These are phyloP conservation scores for Candida xiaguanensis DNA, from an alignment of 805 yeast species.

Conservation along the genomic window DNA sequence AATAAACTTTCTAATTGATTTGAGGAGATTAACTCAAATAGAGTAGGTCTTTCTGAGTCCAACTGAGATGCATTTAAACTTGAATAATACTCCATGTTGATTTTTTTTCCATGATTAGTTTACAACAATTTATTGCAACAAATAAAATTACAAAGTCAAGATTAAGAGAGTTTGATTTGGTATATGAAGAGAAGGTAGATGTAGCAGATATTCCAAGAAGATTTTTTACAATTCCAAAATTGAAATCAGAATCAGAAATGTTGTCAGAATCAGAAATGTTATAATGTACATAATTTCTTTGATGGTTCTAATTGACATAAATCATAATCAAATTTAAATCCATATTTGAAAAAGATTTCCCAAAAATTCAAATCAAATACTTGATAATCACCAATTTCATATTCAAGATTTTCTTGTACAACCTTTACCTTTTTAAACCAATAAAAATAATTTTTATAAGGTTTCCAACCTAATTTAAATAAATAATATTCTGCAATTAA, in stretches of 20 bases:
- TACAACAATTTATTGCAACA: slow-evolving; percentile 5
- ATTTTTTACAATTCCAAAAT: background rate
- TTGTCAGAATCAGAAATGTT: slow-evolving; percentile 2
- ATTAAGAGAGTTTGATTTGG: slow-evolving; percentile 9
- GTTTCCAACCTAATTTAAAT: slow-evolving; percentile 40
- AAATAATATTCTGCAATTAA: slow-evolving; percentile 39
- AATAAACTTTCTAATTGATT: slow-evolving; percentile 71
- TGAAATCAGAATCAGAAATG: background rate
- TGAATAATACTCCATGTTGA: slow-evolving; percentile 71
- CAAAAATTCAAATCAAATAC: slow-evolving; percentile 39
- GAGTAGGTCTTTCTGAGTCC: slow-evolving; percentile 75
- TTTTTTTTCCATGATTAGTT: slow-evolving; percentile 2
- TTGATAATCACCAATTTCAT: slow-evolving; percentile 36
- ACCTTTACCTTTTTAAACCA: slow-evolving; percentile 27
- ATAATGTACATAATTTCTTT: slow-evolving; percentile 6
- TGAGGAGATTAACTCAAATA: slow-evolving; percentile 84
- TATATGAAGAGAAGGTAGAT: slow-evolving; percentile 2
- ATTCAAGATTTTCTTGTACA: slow-evolving; percentile 8
- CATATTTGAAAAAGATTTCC: slow-evolving; percentile 38
- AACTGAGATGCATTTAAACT: slow-evolving; percentile 73
- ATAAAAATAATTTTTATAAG: slow-evolving; percentile 24
- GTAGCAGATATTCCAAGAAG: slow-evolving; percentile 3
- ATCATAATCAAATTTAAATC: slow-evolving; percentile 33
- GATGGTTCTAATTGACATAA: slow-evolving; percentile 30
- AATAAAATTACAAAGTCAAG: slow-evolving; percentile 7